These are phyloP conservation scores for Termitomyces sp. DNA, from an alignment of 768 basidiomycete genomes.

Conservation along the genomic window DNA sequence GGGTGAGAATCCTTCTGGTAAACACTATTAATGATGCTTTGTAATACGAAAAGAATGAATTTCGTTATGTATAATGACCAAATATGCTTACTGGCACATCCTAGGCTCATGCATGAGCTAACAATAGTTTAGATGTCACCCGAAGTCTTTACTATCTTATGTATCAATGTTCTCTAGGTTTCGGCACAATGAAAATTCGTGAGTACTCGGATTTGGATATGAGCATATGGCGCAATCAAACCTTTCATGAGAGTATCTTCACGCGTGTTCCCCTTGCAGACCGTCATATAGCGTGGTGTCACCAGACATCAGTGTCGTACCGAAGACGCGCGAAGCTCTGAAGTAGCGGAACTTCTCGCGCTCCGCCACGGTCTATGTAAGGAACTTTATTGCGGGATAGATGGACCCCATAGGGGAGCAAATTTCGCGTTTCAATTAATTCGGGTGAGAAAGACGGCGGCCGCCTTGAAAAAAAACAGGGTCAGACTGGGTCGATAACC, in stretches of 20 bases:
- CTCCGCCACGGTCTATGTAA: background rate
- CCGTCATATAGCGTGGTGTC: background rate
- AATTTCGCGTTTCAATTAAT: background rate
- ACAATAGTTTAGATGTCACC: background rate
- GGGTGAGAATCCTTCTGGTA: conserved; percentile 13
- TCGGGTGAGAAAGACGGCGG: background rate
- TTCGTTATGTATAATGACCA: background rate
- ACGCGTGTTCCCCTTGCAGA: background rate
- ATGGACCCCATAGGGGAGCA: background rate
- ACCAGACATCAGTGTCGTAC: background rate
- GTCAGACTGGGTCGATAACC: background rate
- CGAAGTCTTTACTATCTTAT: background rate
- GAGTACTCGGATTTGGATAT: background rate
- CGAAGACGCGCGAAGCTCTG: background rate
- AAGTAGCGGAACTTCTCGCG: background rate
- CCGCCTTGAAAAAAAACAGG: background rate
- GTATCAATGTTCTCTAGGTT: background rate
- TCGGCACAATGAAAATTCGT: background rate
- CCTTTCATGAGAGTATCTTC: background rate
- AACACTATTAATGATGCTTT: background rate
- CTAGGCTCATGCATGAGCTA: too few relatives aligned
- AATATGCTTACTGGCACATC: background rate
- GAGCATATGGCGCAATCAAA: background rate
- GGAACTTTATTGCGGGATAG: background rate
- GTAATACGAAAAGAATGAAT: background rate